Percentiles rank a stretch among this genome's conserved stretches.
These are phyloP conservation scores for Wickerhamomyces silvicola DNA, from an alignment of 805 yeast species.

Conservation along the genomic window DNA sequence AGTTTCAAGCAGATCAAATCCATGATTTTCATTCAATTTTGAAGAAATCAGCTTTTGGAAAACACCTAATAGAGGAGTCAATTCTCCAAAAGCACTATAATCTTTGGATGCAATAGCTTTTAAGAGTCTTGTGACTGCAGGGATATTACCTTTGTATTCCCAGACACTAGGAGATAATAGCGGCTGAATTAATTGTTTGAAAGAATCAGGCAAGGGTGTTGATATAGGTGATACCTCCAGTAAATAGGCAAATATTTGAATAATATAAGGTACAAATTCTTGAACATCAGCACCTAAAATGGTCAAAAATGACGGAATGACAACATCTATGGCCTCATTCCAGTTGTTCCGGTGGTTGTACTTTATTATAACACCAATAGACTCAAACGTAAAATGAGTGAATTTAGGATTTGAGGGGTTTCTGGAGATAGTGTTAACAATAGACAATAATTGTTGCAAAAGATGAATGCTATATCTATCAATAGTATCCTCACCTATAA, in stretches of 20 bases:
- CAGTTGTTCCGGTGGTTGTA: constrained; percentile 32
- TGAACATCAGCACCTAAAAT: constrained; percentile 81
- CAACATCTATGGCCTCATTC: constrained; percentile 29
- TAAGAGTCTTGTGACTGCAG: constrained; percentile 81
- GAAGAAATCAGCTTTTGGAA: constrained; percentile 90
- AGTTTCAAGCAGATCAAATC: constrained; percentile 76
- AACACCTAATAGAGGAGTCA: constrained; percentile 88
- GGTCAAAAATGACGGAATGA: constrained; percentile 61
- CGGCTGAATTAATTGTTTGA: constrained; percentile 67
- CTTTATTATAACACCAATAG: constrained; percentile 70
- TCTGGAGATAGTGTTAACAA: constrained; percentile 63
- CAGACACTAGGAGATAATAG: constrained; percentile 84
- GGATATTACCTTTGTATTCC: constrained; percentile 91
- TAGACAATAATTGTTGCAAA: constrained; percentile 60
- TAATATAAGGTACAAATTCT: constrained; percentile 88
- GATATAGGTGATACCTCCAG: constrained; percentile 52
- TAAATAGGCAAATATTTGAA: constrained; percentile 81
- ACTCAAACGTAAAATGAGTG: constrained; percentile 85
- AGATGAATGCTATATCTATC: constrained; percentile 36
- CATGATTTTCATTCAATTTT: constrained; percentile 69
- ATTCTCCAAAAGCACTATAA: constrained; percentile 29
- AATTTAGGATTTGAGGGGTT: constrained; percentile 96
- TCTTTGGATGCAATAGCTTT: constrained; percentile 51
- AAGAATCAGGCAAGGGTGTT: constrained; percentile 54
- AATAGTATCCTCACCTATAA: constrained; percentile 66